Percentiles rank a stretch among this genome's conserved stretches.
These are phyloP conservation scores for Limonium bicolor DNA, from an alignment of 148 eudicot species.

Conservation along the genomic window DNA sequence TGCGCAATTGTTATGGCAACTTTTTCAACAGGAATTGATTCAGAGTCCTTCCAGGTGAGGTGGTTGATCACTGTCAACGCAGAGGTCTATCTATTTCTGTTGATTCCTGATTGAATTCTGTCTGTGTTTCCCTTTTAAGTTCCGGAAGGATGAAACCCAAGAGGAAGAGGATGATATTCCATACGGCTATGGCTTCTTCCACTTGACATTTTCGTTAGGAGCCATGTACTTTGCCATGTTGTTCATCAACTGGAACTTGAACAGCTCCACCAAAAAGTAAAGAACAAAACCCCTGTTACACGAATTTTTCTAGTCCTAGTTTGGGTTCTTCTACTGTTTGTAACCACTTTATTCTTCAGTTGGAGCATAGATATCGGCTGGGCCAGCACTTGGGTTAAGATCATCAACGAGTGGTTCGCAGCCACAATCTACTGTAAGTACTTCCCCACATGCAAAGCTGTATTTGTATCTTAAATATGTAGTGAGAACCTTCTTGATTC, in stretches of 20 bases:
- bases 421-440: conserved; percentile 57
- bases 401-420: conserved; percentile 98
- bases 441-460: background rate
- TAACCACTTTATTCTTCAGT: conserved; percentile 19
- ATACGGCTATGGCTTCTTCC: conserved; percentile 82
- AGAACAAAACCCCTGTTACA: conserved; percentile 2
- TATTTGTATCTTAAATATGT: background rate
- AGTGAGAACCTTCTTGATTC: background rate
- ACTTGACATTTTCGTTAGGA: conserved; percentile 74
- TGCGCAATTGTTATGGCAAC: conserved; percentile 87
- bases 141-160: conserved; percentile 44
- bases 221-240: conserved; percentile 99
- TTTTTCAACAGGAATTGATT: conserved; percentile 93
- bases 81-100: no score
- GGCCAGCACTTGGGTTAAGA: conserved; percentile 98
- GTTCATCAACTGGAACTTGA: conserved; percentile 79
- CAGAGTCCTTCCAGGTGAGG: conserved; percentile 84
- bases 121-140: conserved; percentile 16
- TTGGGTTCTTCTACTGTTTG: no score
- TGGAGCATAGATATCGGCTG: conserved; percentile 98
- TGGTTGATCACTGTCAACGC: background rate
- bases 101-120: background rate
- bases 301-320: no score
- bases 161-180: conserved; percentile 74
- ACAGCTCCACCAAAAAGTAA: conserved; percentile 64